A percentile compares a stretch with the other conserved stretches of the same genome.
Conservation (phyloP, 352 stramenopile genomes). For the Phytophthora cajani region DNA sequence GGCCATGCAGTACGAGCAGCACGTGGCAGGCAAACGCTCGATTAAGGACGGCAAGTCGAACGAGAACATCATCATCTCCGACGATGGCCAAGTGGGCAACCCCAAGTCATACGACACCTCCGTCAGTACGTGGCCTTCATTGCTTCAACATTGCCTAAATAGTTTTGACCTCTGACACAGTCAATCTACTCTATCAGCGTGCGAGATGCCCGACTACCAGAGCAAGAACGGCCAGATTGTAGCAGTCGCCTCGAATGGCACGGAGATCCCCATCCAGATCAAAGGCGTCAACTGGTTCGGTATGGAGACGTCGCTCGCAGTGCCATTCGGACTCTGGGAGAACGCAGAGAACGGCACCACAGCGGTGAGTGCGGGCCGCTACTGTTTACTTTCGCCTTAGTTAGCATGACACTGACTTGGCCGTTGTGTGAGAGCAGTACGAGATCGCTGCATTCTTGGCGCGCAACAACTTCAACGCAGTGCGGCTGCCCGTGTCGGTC, state of each 20-base stretch:
- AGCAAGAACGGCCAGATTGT: constrained; percentile 76
- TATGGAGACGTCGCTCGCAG: constrained; percentile 74
- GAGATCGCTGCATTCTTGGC: constrained; percentile 78
- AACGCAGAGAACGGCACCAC: constrained; percentile 79
- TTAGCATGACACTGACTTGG: background rate
- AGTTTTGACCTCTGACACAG: background rate
- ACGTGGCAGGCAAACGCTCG: constrained; percentile 36
- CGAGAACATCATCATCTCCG: constrained; percentile 45
- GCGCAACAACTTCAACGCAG: constrained; percentile 87
- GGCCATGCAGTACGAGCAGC: constrained; percentile 46
- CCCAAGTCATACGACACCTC: constrained; percentile 64
- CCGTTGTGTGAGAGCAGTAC: constrained; percentile 45
- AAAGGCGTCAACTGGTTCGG: constrained; percentile 86
- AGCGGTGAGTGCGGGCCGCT: constrained; percentile 30
- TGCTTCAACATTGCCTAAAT: background rate
- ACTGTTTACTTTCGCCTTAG: background rate
- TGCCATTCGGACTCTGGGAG: constrained; percentile 81
- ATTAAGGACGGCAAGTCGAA: constrained; percentile 59
- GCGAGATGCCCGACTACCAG: constrained; percentile 74
- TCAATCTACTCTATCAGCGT: constrained; percentile 31
- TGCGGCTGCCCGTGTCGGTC: constrained; percentile 70
- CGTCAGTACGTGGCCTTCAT: constrained; percentile 31
- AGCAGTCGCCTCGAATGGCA: constrained; percentile 71
- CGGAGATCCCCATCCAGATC: constrained; percentile 68
- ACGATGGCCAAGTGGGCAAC: constrained; percentile 69